Evolutionary conservation across 2,329 filamentous ascomycete genomes (phyloP).

Genomic region (Bimuria novae-zelandiae): DNA sequence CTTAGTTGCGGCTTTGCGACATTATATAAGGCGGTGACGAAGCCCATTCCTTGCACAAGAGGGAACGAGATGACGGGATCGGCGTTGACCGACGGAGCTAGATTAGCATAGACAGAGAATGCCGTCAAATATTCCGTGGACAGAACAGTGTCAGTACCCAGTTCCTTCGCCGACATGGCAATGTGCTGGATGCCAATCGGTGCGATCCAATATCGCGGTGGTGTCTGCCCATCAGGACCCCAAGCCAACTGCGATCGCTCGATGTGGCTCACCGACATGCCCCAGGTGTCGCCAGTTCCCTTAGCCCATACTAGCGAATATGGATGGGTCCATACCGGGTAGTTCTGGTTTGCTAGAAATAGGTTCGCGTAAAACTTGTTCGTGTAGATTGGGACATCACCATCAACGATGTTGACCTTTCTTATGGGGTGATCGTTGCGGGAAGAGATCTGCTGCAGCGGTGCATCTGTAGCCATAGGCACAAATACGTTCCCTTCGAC

Average conservation of each 20-base stretch:
- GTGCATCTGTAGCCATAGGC: conserved; percentile 47
- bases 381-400: conserved; percentile 62
- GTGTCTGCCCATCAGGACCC: conserved; percentile 29
- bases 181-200: conserved; percentile 84
- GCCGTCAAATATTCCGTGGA: conserved; percentile 57
- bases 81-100: conserved; percentile 61
- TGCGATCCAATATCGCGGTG: conserved; percentile 74
- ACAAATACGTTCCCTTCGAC: conserved; percentile 45
- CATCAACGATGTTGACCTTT: conserved; percentile 45
- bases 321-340: conserved; percentile 73
- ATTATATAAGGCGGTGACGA: conserved; percentile 78
- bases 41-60: conserved; percentile 86
- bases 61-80: conserved; percentile 73
- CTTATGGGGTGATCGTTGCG: conserved; percentile 49
- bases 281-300: conserved; percentile 69
- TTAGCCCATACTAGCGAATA: conserved; percentile 53
- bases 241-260: conserved; percentile 68
- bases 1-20: conserved; percentile 73
- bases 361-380: conserved; percentile 79
- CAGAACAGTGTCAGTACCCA: conserved; percentile 64
- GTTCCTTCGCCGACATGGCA: conserved; percentile 77
- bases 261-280: conserved; percentile 76
- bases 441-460: conserved; percentile 44
- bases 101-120: conserved; percentile 69
- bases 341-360: conserved; percentile 73